phyloP scores from a whole-genome alignment of 768 basidiomycete species.

The Kwoniella newhampshirensis region DNA sequence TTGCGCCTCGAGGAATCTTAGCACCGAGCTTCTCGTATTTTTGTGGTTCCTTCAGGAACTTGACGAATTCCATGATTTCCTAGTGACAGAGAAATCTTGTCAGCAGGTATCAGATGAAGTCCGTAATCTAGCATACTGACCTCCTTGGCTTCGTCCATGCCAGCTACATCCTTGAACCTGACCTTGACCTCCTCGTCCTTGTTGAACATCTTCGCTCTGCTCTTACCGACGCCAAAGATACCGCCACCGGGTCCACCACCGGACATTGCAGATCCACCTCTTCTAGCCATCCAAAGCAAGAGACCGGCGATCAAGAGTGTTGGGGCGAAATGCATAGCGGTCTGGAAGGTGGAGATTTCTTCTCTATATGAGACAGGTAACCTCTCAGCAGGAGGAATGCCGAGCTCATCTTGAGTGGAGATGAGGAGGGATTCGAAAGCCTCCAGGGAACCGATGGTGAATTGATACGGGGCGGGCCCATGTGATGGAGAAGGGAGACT shows the following conservation, averaged over 20 bases:
- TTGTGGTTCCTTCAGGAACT: conserved; percentile 92
- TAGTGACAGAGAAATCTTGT: conserved; percentile 7
- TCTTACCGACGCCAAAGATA: conserved; percentile 96
- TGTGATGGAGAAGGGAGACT: conserved; percentile 46
- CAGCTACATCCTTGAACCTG: conserved; percentile 94
- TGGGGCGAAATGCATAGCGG: conserved; percentile 88
- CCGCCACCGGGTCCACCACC: conserved; percentile 69
- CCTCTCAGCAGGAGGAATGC: conserved; percentile 85
- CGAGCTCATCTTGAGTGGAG: conserved; percentile 86
- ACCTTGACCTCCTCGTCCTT: conserved; percentile 91
- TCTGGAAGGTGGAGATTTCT: conserved; percentile 79
- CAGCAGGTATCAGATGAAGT: too few species aligned
- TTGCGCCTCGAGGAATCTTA: conserved; percentile 66
- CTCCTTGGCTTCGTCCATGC: conserved; percentile 99
- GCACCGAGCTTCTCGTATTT: conserved; percentile 95
- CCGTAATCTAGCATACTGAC: too few species aligned
- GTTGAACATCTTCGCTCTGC: conserved; percentile 90
- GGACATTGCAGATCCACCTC: conserved; percentile 61
- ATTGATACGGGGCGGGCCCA: conserved; percentile 63
- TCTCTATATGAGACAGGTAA: conserved; percentile 97
- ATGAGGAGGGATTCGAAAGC: conserved; percentile 94
- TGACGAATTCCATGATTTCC: conserved; percentile 99
- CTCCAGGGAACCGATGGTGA: conserved; percentile 96
- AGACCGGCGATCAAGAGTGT: conserved; percentile 87
- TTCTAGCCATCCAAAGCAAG: conserved; percentile 78